phyloP scores from a whole-genome alignment of 179 eudicot genomes.

The Sideroxylon spinosum region DNA sequence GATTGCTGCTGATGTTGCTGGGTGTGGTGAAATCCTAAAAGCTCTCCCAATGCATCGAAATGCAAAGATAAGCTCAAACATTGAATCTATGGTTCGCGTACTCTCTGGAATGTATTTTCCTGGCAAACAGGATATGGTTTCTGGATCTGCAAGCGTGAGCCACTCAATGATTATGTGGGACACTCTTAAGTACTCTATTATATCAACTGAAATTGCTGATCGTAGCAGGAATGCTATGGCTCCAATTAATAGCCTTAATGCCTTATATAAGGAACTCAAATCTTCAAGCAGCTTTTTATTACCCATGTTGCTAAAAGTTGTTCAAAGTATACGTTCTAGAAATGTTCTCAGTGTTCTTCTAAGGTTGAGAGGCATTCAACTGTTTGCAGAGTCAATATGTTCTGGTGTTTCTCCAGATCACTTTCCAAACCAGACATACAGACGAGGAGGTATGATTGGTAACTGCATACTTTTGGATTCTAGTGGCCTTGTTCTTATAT shows the following conservation, averaged over 20 bases:
- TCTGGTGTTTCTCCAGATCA: constrained; percentile 40
- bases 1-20: constrained; percentile 58
- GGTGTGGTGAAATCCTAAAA: constrained; percentile 47
- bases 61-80: constrained; percentile 41
- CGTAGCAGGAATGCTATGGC: constrained; percentile 47
- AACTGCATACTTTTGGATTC: constrained; percentile 9
- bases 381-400: constrained; percentile 63
- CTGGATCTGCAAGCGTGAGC: constrained; percentile 58
- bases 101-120: constrained; percentile 70
- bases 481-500: background rate
- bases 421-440: constrained; percentile 23
- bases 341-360: constrained; percentile 50
- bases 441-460: constrained; percentile 52
- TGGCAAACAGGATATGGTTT: constrained; percentile 44
- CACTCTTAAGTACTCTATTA: constrained; percentile 84
- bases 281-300: constrained; percentile 75
- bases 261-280: constrained; percentile 61
- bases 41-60: constrained; percentile 42
- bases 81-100: constrained; percentile 52
- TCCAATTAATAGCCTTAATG: constrained; percentile 42
- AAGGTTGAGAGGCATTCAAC: constrained; percentile 77
- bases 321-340: constrained; percentile 44
- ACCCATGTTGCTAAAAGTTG: constrained; percentile 57
- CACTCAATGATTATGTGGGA: constrained; percentile 86
- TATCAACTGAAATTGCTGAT: constrained; percentile 85